Conservation (phyloP, 805 yeast genomes). For the Lachancea cidri region DNA sequence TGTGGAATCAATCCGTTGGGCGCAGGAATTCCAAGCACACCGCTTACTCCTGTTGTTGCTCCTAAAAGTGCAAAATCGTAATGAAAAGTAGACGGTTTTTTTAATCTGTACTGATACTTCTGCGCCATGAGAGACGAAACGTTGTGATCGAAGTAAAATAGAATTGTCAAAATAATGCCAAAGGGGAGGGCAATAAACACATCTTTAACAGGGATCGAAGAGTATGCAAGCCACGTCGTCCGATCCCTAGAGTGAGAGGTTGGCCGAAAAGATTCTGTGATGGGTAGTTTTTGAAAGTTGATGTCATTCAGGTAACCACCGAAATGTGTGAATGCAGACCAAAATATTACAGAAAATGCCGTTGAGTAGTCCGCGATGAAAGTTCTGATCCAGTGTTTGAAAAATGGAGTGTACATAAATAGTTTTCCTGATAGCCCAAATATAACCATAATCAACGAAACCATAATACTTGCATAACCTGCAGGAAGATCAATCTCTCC, state of each 20-base stretch:
- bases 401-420: constrained; percentile 48
- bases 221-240: constrained; percentile 38
- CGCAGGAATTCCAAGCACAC: constrained; percentile 86
- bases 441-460: constrained; percentile 69
- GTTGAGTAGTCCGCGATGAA: constrained; percentile 82
- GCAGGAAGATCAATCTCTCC: constrained; percentile 33
- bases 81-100: constrained; percentile 86
- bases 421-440: constrained; percentile 68
- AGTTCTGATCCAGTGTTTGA: constrained; percentile 56
- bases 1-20: constrained; percentile 97
- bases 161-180: constrained; percentile 74
- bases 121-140: constrained; percentile 93
- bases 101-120: constrained; percentile 69
- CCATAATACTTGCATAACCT: constrained; percentile 71
- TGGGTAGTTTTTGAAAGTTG: constrained; percentile 58
- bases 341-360: constrained; percentile 77
- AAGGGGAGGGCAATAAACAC: constrained; percentile 90
- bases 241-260: constrained; percentile 39
- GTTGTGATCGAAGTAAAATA: constrained; percentile 93
- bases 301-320: constrained; percentile 68
- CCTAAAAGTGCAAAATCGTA: constrained; percentile 88
- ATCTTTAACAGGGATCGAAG: constrained; percentile 50
- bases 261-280: constrained; percentile 69
- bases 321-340: constrained; percentile 89
- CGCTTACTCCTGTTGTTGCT: constrained; percentile 79